Evolutionary conservation across 352 stramenopile species (phyloP), one percentile per base, ranked within the genome.

Genomic region (Phytophthora citricola): DNA sequence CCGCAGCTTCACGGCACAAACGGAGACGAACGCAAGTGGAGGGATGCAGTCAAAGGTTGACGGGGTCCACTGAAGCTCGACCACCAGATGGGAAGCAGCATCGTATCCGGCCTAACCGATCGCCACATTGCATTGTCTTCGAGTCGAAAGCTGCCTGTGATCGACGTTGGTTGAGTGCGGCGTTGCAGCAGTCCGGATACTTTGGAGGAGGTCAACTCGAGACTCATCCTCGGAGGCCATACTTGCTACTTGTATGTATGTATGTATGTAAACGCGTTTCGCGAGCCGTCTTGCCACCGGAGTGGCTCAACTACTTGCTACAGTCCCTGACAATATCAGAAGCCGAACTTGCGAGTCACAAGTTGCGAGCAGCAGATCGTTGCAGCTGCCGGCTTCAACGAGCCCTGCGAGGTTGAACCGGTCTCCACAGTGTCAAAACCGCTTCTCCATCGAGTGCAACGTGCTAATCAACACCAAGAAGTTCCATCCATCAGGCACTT

Each of bases 71-170:
- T 62, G n/a, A 38, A 56, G 20, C 34, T 44, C 51, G 41, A 63
- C 59, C 59, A 63, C 60, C 58, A 66, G 39, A 68, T 68, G 60
- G 59, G 24, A 54, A 38, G 59, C 50, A 67, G 39, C 51, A 52
- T 67, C 44, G 44, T 51, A 45, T 36, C 56, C 45, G 34, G 43
- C 24, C 9, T 26, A 40, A 22, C 14, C 40, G 24, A 45, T 64
- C 57, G 45, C 31, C 48, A 58, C 45, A 39, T 63, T 56, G 45
- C 40, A 50, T 15, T 38, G 36, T 14, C 15, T 43, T 43, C 38
- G 5, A 15, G 15, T 17, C 36, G 36, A 17, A 20, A 43, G 38
- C 38, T 11, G 31, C 31, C 31, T 36, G 31, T 12, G 31, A 15
- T n/a, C 38, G n/a, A 22, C 15, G 14, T 43, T 43, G 38, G 38